Evolutionary conservation across 192 early-diverging fungal genomes (phyloP), one percentile per base, ranked within the genome.

Genomic region (Backusella sp.): DNA sequence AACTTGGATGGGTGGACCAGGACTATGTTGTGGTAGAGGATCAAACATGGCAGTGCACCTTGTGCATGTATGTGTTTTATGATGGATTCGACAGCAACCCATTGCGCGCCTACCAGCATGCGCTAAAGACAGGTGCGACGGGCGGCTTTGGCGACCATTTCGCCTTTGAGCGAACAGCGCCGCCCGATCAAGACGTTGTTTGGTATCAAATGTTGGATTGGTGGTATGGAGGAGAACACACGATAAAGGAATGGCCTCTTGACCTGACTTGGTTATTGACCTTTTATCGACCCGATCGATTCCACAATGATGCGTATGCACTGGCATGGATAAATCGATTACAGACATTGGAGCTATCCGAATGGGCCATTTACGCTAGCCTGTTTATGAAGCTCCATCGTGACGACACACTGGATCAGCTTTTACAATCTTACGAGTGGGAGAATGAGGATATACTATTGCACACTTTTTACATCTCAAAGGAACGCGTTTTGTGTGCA

Each of bases 201-300:
- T 71, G 70, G 70, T 71, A 71, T 71, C 70, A 71, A 15, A n/a
- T 71, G 49, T 49, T 71, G 42, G 6, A 44, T 19, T 71, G 70
- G 70, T 71, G 70, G 70, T 26, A 46, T 30, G 70, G 42, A 8
- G 23, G 26, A 3, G 56, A 26, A 1, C 14, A 15, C 1, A 49
- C 21, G 19, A 4, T 15, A 2, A 26, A 34, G 9, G 15, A 7
- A 8, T 71, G 70, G 70, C 70, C 70, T 17, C 28, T 71, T 0
- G 70, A 71, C 1, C 42, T 71, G 3, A 44, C 39, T 19, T 71
- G 70, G 70, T 19, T 71, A 32, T 49, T 71, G 28, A 44, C 4
- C 15, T 30, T 71, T 44, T 71, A 71, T 28, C 41, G 28, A 49
- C 70, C 39, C 17, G 26, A 41, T 15, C 14, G 44, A 42, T 44